Evolutionary conservation across 2,329 filamentous ascomycete genomes (phyloP).

Genomic region (Diaporthe capsici): DNA sequence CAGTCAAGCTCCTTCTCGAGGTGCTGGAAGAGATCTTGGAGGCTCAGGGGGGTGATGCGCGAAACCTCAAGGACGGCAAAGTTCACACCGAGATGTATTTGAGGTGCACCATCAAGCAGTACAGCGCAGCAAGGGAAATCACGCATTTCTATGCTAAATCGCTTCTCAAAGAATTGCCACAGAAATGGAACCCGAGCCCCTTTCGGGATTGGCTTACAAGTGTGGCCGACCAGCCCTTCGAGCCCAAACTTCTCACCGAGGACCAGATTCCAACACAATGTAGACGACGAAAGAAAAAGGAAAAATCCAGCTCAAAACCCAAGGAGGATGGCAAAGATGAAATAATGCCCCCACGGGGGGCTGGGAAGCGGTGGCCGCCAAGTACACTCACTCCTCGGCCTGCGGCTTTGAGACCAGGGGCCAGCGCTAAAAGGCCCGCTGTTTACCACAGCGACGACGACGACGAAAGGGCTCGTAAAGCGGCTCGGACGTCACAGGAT

Average conservation of each 20-base stretch:
- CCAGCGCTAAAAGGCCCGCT: constrained; percentile 40
- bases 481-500: constrained; percentile 53
- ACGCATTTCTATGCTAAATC: constrained; percentile 60
- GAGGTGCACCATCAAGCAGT: constrained; percentile 58
- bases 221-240: constrained; percentile 48
- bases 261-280: constrained; percentile 46
- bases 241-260: constrained; percentile 45
- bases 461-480: constrained; percentile 52
- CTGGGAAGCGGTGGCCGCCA: constrained; percentile 42
- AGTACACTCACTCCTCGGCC: constrained; percentile 29
- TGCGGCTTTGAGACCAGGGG: constrained; percentile 29
- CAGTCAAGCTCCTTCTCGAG: constrained; percentile 38
- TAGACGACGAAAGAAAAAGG: constrained; percentile 44
- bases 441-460: constrained; percentile 55
- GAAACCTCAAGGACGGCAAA: constrained; percentile 47
- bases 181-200: constrained; percentile 51
- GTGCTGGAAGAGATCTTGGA: constrained; percentile 47
- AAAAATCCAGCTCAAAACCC: neutral
- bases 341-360: neutral
- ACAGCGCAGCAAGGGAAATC: constrained; percentile 55
- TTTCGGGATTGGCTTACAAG: constrained; percentile 54
- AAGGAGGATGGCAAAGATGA: neutral
- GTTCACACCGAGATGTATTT: constrained; percentile 53
- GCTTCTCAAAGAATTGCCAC: constrained; percentile 54
- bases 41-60: constrained; percentile 49